Conservation (phyloP, 352 stramenopile genomes). For the Pythium folliculosum region DNA sequence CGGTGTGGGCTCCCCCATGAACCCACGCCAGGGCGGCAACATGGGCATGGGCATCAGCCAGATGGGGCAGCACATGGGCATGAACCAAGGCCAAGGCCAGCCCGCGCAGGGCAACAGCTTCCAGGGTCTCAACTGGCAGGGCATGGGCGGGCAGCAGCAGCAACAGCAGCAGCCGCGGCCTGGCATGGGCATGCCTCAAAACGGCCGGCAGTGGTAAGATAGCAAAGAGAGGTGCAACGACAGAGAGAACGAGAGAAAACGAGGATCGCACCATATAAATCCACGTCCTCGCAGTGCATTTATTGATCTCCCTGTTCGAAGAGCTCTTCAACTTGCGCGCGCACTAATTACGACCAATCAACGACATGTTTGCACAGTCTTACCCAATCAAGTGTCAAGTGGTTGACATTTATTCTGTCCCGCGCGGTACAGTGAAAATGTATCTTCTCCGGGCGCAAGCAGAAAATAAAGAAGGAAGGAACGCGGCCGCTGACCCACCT, state of each 20-base stretch:
- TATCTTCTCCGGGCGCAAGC: slow-evolving; percentile 14
- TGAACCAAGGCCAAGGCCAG: slow-evolving; percentile 48
- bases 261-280: slow-evolving; percentile 2
- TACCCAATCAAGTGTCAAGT: neutral
- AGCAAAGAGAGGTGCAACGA: neutral
- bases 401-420: slow-evolving; percentile 1
- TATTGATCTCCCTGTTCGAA: neutral
- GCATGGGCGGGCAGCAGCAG: slow-evolving; percentile 63
- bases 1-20: slow-evolving; percentile 39
- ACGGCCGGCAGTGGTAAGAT: slow-evolving; percentile 39
- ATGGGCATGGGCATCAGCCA: slow-evolving; percentile 78
- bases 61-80: slow-evolving; percentile 72
- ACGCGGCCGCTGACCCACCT: neutral
- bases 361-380: neutral
- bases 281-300: neutral
- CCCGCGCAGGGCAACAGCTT: slow-evolving; percentile 69
- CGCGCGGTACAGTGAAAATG: slow-evolving; percentile 3
- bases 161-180: slow-evolving; percentile 47
- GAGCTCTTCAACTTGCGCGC: slow-evolving; percentile 3
- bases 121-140: slow-evolving; percentile 81
- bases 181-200: slow-evolving; percentile 58
- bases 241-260: neutral
- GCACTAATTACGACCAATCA: neutral
- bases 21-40: slow-evolving; percentile 44
- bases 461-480: slow-evolving; percentile 4